Base-by-base conservation (phyloP, 164 flowering plant species). In the Annona squamosa region DNA sequence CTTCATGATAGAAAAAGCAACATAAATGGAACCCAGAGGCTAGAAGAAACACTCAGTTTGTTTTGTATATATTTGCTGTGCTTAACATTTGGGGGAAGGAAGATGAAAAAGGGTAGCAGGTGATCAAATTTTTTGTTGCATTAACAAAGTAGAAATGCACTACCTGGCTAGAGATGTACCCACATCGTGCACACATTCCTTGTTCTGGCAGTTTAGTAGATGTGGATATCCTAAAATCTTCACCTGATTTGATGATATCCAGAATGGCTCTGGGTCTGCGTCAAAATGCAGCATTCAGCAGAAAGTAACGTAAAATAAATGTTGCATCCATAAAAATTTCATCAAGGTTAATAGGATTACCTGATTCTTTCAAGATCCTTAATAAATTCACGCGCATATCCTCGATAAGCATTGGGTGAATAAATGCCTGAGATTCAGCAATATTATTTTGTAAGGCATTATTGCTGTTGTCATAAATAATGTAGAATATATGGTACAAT, bases 121-220 rank as follows among this genome's bases (percentile, higher is more conserved):
- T n/a, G 61, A 42, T 4, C 26, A 4, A 69, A 17, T 12, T 26
- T 44, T 9, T 2, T 2, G 10, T 2, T 7, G 46, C 43, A 69
- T 26, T 44, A 62, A 26, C 18, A 41, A 5, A 59, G 41, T 43
- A 63, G 19, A 68, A 72, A 70, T 45, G 61, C 47, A 69, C 72
- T 68, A 91, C 99, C 95, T 93, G 98, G 81, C 99, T 95, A 68
- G 99, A 91, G 72, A 95, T 95, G 79, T 95, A 95, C 72, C 99
- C 99, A 84, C 99, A 93, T 12, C 92, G 88, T 81, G 90, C 97
- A 82, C 98, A 95, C 7, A 86, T 90, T 67, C 98, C 98, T 80
- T 95, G 99, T 84, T 93, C 98, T 6, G 99, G 99, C 99, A 95
- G 91, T 81, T 91, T 95, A 56, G 98, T 86, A 45, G 87, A 64